Evolutionary conservation across 495 filamentous ascomycete species (phyloP).

Genomic region (Neurospora africana): DNA sequence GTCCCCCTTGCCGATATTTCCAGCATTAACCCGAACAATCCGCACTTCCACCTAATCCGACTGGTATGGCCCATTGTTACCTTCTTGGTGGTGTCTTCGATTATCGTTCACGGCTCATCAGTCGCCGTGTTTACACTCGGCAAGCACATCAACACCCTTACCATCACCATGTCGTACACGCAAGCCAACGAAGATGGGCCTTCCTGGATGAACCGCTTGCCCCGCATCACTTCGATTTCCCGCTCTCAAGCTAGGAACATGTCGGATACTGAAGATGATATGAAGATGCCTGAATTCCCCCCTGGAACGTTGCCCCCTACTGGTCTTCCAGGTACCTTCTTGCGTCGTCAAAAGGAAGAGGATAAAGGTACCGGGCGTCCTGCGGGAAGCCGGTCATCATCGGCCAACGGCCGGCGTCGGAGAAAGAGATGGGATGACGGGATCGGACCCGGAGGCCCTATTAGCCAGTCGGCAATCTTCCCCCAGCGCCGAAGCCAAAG

Average conservation of each 20-base stretch:
- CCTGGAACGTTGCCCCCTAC: constrained; percentile 73
- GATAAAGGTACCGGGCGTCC: constrained; percentile 44
- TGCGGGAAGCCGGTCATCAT: constrained; percentile 46
- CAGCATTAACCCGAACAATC: constrained; percentile 32
- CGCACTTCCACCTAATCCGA: constrained; percentile 59
- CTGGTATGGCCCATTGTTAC: constrained; percentile 94
- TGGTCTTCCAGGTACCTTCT: constrained; percentile 64
- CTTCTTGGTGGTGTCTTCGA: constrained; percentile 90
- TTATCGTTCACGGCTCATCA: constrained; percentile 92
- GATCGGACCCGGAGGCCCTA: constrained; percentile 74
- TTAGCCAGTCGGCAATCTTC: constrained; percentile 81
- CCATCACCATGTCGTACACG: constrained; percentile 92
- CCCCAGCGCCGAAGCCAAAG: constrained; percentile 48
- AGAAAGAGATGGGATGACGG: constrained; percentile 61
- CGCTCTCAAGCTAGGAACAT: constrained; percentile 75
- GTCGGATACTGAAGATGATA: constrained; percentile 42
- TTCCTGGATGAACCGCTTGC: constrained; percentile 88
- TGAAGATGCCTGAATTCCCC: constrained; percentile 54
- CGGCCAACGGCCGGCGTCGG: constrained; percentile 48
- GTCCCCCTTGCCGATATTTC: constrained; percentile 53
- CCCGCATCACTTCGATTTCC: constrained; percentile 76
- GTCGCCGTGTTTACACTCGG: constrained; percentile 97
- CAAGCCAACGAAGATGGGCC: constrained; percentile 79
- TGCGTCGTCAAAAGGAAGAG: constrained; percentile 72
- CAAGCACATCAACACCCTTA: constrained; percentile 95